Percentiles rank a stretch among this genome's conserved stretches.
Evolutionary conservation across 441 rosid species (phyloP).

Genomic region (Syzygium malaccense): DNA sequence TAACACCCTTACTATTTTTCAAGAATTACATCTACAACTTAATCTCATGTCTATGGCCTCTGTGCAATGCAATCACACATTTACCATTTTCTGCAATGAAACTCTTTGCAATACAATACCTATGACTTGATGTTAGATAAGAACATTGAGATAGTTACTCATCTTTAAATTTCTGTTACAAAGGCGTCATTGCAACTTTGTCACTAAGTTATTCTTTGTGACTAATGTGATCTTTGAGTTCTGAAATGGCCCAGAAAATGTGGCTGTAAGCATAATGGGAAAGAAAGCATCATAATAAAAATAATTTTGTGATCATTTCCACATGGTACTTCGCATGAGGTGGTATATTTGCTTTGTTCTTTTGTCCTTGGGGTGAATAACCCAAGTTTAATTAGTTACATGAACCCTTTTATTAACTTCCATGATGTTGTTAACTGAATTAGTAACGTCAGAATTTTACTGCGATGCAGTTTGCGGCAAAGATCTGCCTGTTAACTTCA

Average conservation of each 20-base stretch:
- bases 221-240: not conserved
- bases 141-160: not conserved
- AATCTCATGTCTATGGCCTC: not conserved
- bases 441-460: not conserved
- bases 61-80: not conserved
- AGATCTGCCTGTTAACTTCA: conserved; percentile 90
- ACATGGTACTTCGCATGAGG: not conserved
- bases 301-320: not conserved
- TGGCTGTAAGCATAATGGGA: not conserved
- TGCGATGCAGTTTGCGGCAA: conserved; percentile 69
- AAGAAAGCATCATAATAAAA: not conserved
- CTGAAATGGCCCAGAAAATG: not conserved
- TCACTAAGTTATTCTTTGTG: not conserved
- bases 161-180: not conserved
- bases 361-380: not conserved
- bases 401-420: not conserved
- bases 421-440: not conserved
- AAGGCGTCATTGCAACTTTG: not conserved
- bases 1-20: not conserved
- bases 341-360: not conserved
- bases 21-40: not conserved
- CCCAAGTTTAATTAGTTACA: not conserved
- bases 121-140: not conserved
- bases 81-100: not conserved
- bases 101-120: not conserved